Evolutionary conservation across 495 filamentous ascomycete genomes (phyloP).

Genomic region (Ascobolus immersus): DNA sequence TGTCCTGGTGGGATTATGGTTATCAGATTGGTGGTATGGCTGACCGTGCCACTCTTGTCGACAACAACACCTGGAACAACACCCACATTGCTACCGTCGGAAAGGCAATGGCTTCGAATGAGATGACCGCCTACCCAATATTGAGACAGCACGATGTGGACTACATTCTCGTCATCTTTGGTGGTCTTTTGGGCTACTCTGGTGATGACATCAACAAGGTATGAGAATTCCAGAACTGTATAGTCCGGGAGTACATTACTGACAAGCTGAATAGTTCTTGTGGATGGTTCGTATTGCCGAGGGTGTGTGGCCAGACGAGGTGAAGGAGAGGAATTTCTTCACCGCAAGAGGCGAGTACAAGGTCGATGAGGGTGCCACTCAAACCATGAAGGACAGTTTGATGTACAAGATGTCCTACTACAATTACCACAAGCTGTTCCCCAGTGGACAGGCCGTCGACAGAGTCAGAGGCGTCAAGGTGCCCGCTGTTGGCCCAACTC

Average conservation of each 20-base stretch:
- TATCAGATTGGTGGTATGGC: constrained; percentile 99
- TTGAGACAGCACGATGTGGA: constrained; percentile 96
- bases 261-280: constrained; percentile 33
- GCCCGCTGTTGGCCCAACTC: constrained; percentile 63
- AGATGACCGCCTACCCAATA: constrained; percentile 97
- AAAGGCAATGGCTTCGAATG: constrained; percentile 92
- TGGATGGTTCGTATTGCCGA: constrained; percentile 99
- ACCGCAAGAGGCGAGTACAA: constrained; percentile 86
- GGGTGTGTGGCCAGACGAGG: constrained; percentile 97
- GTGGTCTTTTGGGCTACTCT: constrained; percentile 89
- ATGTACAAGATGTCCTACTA: constrained; percentile 99
- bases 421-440: constrained; percentile 86
- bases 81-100: constrained; percentile 98
- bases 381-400: constrained; percentile 95
- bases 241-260: neutral
- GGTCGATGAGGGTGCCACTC: constrained; percentile 81
- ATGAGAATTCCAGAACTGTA: neutral
- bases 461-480: constrained; percentile 60
- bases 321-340: constrained; percentile 93
- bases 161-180: constrained; percentile 93
- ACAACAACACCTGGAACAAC: constrained; percentile 99
- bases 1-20: constrained; percentile 99
- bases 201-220: constrained; percentile 96
- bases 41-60: constrained; percentile 85
- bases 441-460: constrained; percentile 69